Conservation (phyloP, 306 rosid species). For the Rosa rugosa region DNA sequence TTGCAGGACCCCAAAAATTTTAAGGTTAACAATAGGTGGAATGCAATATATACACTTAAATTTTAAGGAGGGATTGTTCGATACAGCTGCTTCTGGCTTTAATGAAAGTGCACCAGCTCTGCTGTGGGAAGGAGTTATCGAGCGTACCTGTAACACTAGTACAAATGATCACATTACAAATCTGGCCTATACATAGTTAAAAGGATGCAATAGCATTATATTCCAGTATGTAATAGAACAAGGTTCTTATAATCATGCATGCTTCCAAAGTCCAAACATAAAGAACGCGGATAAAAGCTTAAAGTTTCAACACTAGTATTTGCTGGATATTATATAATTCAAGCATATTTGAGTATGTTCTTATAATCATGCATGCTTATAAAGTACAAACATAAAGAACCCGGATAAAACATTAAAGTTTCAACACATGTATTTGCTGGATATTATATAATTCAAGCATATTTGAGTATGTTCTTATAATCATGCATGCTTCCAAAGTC, state of each 20-base stretch:
- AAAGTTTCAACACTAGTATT: neutral
- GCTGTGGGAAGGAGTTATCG: conserved; percentile 31
- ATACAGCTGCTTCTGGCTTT: conserved; percentile 44
- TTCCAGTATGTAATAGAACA: neutral
- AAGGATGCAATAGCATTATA: neutral
- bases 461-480: too few species aligned
- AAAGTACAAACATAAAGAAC: too few species aligned
- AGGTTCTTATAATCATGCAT: neutral
- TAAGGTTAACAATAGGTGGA: too few species aligned
- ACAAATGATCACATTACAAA: conserved; percentile 27
- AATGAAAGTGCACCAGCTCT: conserved; percentile 48
- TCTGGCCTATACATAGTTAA: neutral
- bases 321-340: neutral
- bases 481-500: too few species aligned
- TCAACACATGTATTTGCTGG: too few species aligned
- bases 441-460: too few species aligned
- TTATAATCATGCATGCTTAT: too few species aligned
- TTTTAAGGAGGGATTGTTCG: conserved; percentile 8
- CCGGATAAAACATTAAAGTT: too few species aligned
- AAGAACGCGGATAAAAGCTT: neutral
- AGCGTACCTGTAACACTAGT: conserved; percentile 46
- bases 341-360: neutral
- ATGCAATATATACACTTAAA: too few species aligned
- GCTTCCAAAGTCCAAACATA: too few species aligned
- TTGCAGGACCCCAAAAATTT: too few species aligned